phyloP scores from a whole-genome alignment of 202 grass and related monocot genomes.

The Musa balbisiana region DNA sequence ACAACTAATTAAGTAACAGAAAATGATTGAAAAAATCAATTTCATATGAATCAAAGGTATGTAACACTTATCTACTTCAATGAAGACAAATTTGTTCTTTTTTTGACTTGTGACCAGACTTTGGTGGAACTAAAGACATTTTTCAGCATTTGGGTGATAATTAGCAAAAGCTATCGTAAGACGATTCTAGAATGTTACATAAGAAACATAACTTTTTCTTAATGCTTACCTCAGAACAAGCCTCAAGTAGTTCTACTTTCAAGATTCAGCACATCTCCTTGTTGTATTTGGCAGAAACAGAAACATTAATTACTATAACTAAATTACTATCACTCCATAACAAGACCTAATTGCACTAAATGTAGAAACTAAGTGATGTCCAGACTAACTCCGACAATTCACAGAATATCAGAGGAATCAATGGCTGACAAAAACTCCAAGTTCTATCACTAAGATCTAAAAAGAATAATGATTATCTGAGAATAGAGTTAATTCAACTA shows the following conservation, averaged over 20 bases:
- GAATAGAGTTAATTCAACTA: too few relatives aligned
- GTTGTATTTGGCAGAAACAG: too few relatives aligned
- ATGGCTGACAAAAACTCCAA: too few relatives aligned
- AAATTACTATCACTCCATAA: not conserved
- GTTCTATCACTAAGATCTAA: too few relatives aligned
- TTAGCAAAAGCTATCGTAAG: too few relatives aligned
- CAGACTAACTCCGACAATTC: not conserved
- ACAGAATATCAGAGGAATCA: too few relatives aligned
- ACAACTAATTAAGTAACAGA: not conserved
- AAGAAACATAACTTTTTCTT: not conserved
- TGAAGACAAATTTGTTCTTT: not conserved
- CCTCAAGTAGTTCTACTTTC: too few relatives aligned
- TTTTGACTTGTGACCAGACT: not conserved
- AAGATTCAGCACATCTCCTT: too few relatives aligned
- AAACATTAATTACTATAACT: not conserved
- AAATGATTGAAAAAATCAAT: conserved; percentile 1
- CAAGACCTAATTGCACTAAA: not conserved
- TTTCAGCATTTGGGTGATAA: not conserved
- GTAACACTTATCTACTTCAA: not conserved
- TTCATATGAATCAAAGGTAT: not conserved
- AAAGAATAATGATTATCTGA: too few relatives aligned
- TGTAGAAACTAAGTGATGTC: not conserved
- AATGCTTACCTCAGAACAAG: too few relatives aligned
- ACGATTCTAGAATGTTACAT: not conserved
- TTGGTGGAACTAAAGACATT: not conserved